phyloP scores from a whole-genome alignment of 1,284 basidiomycete genomes.

The Moniliophthora roreri region DNA sequence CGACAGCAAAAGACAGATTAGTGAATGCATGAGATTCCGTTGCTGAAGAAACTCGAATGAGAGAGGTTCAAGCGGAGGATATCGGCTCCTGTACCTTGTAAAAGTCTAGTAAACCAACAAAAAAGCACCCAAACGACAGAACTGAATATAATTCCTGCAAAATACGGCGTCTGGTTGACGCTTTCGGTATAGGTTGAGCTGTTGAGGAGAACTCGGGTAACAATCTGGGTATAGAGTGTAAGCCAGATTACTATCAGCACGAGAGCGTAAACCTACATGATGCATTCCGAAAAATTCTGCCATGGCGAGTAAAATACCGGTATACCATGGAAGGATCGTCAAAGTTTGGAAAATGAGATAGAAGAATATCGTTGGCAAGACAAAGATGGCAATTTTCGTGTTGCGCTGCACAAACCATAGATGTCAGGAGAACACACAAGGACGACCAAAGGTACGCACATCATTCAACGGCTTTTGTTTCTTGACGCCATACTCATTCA shows the following conservation, averaged over 20 bases:
- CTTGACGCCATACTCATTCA: conserved; percentile 75
- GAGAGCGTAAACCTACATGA: conserved; percentile 55
- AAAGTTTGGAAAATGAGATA: conserved; percentile 85
- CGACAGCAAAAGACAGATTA: conserved; percentile 76
- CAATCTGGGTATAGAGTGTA: conserved; percentile 49
- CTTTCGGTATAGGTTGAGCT: conserved; percentile 76
- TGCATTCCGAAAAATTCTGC: conserved; percentile 93
- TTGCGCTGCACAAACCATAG: conserved; percentile 51
- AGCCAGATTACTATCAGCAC: conserved; percentile 16
- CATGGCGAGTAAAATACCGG: conserved; percentile 77
- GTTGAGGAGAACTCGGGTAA: conserved; percentile 81
- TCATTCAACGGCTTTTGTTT: conserved; percentile 70
- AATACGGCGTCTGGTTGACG: conserved; percentile 84
- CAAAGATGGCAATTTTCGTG: conserved; percentile 80
- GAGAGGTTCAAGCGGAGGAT: not conserved
- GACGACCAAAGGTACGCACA: conserved; percentile 36
- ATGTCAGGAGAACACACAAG: conserved; percentile 8
- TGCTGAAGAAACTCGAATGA: conserved; percentile 38
- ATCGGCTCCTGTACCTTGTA: conserved; percentile 55
- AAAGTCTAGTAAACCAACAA: conserved; percentile 76
- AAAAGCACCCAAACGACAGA: conserved; percentile 88
- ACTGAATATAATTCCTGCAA: conserved; percentile 85
- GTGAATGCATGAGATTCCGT: conserved; percentile 74
- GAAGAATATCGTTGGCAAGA: conserved; percentile 77
- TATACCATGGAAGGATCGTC: conserved; percentile 86